A percentile compares a stretch with the other conserved stretches of the same genome.
Conservation (phyloP, 306 rosid species). For the Lathyrus aphaca region DNA sequence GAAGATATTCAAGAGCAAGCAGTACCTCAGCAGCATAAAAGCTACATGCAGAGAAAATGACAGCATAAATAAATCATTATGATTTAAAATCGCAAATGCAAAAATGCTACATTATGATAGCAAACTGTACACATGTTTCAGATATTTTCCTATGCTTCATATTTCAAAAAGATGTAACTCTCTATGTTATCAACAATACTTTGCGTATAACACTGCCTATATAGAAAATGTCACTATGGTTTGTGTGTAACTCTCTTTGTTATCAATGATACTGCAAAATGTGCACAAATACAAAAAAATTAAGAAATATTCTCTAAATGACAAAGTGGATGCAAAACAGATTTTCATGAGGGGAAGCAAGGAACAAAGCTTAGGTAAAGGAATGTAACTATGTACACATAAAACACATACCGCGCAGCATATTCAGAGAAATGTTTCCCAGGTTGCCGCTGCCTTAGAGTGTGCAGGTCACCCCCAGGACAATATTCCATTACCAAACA, state of each 20-base stretch:
- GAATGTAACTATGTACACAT: conserved; percentile 31
- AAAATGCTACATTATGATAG: background rate
- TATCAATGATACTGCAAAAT: conserved; percentile 6
- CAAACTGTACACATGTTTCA: background rate
- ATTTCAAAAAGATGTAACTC: background rate
- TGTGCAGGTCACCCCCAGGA: conserved; percentile 98
- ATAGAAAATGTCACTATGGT: background rate
- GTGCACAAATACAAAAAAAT: conserved; percentile 24
- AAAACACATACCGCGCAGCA: conserved; percentile 88
- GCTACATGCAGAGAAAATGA: conserved; percentile 51
- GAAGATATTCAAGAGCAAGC: conserved; percentile 95
- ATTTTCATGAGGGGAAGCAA: conserved; percentile 15
- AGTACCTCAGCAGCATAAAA: conserved; percentile 99
- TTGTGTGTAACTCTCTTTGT: too few relatives aligned
- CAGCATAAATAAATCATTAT: conserved; percentile 13
- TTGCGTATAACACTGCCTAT: background rate
- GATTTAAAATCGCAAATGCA: background rate
- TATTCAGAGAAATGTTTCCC: conserved; percentile 98
- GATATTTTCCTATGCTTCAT: background rate
- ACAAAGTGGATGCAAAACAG: background rate
- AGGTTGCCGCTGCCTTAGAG: conserved; percentile 97
- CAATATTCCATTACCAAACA: conserved; percentile 99
- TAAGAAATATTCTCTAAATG: background rate
- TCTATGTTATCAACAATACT: background rate
- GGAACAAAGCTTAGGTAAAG: conserved; percentile 15